These are phyloP conservation scores for Cercophora sp. DNA, from an alignment of 495 filamentous ascomycete species.

Conservation along the genomic window DNA sequence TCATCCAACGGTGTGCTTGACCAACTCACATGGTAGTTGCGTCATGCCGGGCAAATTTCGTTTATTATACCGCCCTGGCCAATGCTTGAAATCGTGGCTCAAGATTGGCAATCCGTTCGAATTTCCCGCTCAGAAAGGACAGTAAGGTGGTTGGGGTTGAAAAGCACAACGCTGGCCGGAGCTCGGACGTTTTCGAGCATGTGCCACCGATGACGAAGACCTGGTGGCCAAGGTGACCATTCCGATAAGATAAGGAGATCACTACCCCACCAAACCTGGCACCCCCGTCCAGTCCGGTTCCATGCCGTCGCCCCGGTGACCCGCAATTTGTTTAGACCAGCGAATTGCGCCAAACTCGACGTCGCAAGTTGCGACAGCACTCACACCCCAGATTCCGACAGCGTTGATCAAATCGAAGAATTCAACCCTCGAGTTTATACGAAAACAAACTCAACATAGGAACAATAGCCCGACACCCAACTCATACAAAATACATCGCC, in stretches of 20 bases:
- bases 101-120: neutral
- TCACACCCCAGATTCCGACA: neutral
- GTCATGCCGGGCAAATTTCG: constrained; percentile 46
- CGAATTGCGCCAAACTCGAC: neutral
- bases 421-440: too few relatives aligned
- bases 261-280: neutral
- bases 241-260: constrained; percentile 32
- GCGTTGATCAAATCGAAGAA: too few relatives aligned
- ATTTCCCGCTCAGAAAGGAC: neutral
- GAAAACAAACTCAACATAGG: neutral
- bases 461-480: neutral
- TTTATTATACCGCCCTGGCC: too few relatives aligned
- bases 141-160: constrained; percentile 4
- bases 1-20: neutral
- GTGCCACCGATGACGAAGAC: constrained; percentile 35
- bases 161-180: constrained; percentile 11
- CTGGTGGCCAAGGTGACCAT: constrained; percentile 9
- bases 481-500: neutral
- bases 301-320: constrained; percentile 20
- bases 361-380: neutral
- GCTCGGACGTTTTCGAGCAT: constrained; percentile 25
- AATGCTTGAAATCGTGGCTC: neutral
- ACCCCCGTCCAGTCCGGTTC: neutral
- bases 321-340: constrained; percentile 2
- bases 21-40: constrained; percentile 66